phyloP scores from a whole-genome alignment of 345 rosid species.

The Limnanthes douglasii region DNA sequence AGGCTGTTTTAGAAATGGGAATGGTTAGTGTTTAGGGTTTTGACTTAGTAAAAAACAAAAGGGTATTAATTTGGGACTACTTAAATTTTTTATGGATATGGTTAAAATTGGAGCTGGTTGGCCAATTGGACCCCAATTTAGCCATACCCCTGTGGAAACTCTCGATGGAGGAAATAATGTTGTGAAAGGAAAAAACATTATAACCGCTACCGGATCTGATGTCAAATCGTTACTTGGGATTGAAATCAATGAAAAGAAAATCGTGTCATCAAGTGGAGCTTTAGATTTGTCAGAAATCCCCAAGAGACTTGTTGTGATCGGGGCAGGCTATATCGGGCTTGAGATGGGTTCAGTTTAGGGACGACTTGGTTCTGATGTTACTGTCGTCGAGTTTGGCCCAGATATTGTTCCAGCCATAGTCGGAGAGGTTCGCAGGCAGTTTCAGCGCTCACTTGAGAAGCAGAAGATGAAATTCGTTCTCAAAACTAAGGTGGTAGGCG shows the following conservation, averaged over 20 bases:
- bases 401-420: conserved; percentile 96
- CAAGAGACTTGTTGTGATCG: conserved; percentile 89
- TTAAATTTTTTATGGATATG: no score
- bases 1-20: no score
- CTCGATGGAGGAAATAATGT: conserved; percentile 60
- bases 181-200: conserved; percentile 83
- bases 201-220: conserved; percentile 91
- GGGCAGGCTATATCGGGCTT: conserved; percentile 97
- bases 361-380: conserved; percentile 87
- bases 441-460: conserved; percentile 85
- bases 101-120: no score
- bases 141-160: conserved; percentile 80
- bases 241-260: conserved; percentile 82
- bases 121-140: no score
- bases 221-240: conserved; percentile 92
- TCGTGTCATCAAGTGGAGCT: conserved; percentile 96
- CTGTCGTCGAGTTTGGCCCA: conserved; percentile 91
- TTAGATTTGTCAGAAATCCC: conserved; percentile 61
- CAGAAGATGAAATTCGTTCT: conserved; percentile 99
- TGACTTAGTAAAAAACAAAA: no score
- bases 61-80: no score
- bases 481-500: conserved; percentile 90
- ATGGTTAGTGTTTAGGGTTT: no score
- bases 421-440: conserved; percentile 90
- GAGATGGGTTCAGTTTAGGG: conserved; percentile 99